Conservation (phyloP, 495 filamentous ascomycete species). For the Aspergillus biplanus region DNA sequence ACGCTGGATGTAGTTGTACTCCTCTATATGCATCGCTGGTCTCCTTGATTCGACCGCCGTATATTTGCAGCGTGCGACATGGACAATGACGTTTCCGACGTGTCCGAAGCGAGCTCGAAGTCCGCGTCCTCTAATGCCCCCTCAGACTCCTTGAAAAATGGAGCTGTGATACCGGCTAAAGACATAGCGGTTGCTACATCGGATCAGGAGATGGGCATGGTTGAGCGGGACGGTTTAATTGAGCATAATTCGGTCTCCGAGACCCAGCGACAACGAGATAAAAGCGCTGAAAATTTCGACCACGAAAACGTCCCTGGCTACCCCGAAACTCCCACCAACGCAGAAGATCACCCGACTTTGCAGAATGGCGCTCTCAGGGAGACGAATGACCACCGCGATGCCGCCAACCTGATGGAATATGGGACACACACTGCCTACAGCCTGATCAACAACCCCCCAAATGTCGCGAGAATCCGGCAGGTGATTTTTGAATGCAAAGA, state of each 20-base stretch:
- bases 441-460: conserved; percentile 50
- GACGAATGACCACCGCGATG: neutral
- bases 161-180: conserved; percentile 13
- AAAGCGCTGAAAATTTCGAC: neutral
- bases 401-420: neutral
- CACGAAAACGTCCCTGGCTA: too few species aligned
- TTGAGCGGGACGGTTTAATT: conserved; percentile 2
- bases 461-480: conserved; percentile 48
- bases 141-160: conserved; percentile 23
- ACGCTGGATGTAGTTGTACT: conserved; percentile 10
- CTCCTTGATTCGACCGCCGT: conserved; percentile 8
- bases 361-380: neutral
- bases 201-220: conserved; percentile 22
- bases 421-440: conserved; percentile 21
- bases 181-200: conserved; percentile 14
- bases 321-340: neutral
- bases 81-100: conserved; percentile 36
- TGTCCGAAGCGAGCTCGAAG: conserved; percentile 29
- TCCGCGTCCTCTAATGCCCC: conserved; percentile 23
- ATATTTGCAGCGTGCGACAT: conserved; percentile 29
- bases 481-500: conserved; percentile 56
- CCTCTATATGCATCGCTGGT: conserved; percentile 19
- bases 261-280: conserved; percentile 15
- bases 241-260: conserved; percentile 20
- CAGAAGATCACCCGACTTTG: neutral